Conservation (phyloP, 495 filamentous ascomycete species). For the Daldinia childiae region DNA sequence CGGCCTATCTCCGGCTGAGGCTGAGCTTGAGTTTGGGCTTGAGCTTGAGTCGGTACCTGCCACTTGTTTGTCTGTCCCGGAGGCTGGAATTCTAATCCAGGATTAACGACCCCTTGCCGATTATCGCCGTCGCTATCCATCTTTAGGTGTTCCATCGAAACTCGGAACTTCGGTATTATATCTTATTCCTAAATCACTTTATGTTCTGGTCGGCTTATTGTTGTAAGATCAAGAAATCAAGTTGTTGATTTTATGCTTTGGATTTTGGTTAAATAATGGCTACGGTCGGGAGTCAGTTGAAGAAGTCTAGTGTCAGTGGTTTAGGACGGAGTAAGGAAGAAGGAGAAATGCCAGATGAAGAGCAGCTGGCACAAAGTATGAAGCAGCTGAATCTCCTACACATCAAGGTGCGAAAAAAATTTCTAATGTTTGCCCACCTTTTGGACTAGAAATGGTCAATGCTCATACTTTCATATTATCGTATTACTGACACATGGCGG, state of each 20-base stretch:
- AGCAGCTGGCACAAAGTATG: constrained; percentile 49
- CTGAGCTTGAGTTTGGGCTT: background rate
- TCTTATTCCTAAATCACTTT: background rate
- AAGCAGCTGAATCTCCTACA: constrained; percentile 54
- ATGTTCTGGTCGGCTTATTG: background rate
- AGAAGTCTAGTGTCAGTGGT: background rate
- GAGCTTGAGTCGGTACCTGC: background rate
- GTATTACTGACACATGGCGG: constrained; percentile 9
- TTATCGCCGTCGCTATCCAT: background rate
- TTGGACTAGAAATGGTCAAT: background rate
- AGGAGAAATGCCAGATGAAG: constrained; percentile 42
- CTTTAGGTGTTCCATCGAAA: background rate
- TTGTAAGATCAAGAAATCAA: background rate
- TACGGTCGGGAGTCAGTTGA: background rate
- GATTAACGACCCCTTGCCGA: background rate
- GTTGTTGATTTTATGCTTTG: background rate
- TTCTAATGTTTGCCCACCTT: background rate
- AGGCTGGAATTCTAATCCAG: background rate
- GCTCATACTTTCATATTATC: constrained; percentile 1
- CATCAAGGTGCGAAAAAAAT: constrained; percentile 48
- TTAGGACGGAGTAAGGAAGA: constrained; percentile 15
- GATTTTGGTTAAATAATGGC: constrained; percentile 13
- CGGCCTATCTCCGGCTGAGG: constrained; percentile 7
- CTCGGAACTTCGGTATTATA: too few relatives aligned
- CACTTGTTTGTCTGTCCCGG: background rate